Percentiles rank a stretch among this genome's conserved stretches.
phyloP scores from a whole-genome alignment of 805 yeast species.

The Saturnispora gosingensis region DNA sequence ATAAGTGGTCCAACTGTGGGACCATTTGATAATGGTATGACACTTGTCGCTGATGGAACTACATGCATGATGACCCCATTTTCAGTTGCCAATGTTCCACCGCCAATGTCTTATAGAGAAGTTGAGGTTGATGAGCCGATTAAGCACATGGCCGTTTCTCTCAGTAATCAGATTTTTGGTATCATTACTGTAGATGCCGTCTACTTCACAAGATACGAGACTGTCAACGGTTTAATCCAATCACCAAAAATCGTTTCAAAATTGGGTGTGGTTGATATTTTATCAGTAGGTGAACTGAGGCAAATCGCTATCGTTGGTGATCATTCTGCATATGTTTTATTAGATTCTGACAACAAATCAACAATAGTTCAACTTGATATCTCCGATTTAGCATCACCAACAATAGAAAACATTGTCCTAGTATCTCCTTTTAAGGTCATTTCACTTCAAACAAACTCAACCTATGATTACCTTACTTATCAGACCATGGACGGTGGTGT shows the following conservation, averaged over 20 bases:
- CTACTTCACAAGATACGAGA: conserved; percentile 38
- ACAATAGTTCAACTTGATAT: conserved; percentile 36
- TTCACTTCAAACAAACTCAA: conserved; percentile 44
- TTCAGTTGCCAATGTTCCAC: conserved; percentile 82
- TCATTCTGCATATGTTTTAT: conserved; percentile 44
- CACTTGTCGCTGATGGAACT: conserved; percentile 71
- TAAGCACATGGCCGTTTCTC: conserved; percentile 54
- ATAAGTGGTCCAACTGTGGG: conserved; percentile 58
- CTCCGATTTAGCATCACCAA: conserved; percentile 33
- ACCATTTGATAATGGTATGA: conserved; percentile 71
- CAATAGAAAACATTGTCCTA: conserved; percentile 33
- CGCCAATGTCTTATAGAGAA: conserved; percentile 77
- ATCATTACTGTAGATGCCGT: conserved; percentile 41
- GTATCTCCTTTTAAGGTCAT: conserved; percentile 41
- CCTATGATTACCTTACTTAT: conserved; percentile 42
- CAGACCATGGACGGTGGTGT: conserved; percentile 60
- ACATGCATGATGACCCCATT: conserved; percentile 72
- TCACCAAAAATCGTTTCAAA: conserved; percentile 35
- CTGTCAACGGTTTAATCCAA: conserved; percentile 31
- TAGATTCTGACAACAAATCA: conserved; percentile 37
- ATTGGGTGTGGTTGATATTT: conserved; percentile 31
- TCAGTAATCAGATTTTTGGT: conserved; percentile 50
- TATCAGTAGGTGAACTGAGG: conserved; percentile 34
- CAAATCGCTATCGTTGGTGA: conserved; percentile 55
- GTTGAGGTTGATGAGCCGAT: conserved; percentile 47